phyloP scores from a whole-genome alignment of 2,329 filamentous ascomycete genomes.

The Lanzia echinophila region DNA sequence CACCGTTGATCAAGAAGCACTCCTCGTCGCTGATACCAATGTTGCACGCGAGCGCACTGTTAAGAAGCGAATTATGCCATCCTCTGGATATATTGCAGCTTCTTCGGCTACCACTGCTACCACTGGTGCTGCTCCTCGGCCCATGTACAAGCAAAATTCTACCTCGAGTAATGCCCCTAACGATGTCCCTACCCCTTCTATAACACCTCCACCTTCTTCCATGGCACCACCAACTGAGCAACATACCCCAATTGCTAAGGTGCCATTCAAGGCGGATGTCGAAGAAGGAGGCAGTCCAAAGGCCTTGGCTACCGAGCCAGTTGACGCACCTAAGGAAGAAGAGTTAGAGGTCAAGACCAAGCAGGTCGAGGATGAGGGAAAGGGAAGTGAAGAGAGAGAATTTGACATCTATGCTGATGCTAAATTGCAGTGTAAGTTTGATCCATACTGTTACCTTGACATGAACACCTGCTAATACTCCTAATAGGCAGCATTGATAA shows the following conservation, averaged over 20 bases:
- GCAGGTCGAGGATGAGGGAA: constrained; percentile 68
- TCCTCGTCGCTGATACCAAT: constrained; percentile 79
- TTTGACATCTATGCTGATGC: constrained; percentile 94
- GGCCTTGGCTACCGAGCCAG: constrained; percentile 66
- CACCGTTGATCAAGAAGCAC: constrained; percentile 93
- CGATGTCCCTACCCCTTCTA: constrained; percentile 62
- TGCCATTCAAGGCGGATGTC: constrained; percentile 69
- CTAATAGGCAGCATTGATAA: constrained; percentile 83
- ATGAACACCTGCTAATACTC: constrained; percentile 29
- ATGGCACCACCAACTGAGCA: constrained; percentile 31
- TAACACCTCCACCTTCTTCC: constrained; percentile 46
- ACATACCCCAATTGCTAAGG: constrained; percentile 44
- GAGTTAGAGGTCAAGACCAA: constrained; percentile 50
- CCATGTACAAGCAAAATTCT: constrained; percentile 48
- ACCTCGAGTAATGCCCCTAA: constrained; percentile 37
- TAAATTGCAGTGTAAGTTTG: constrained; percentile 70
- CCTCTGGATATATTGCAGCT: constrained; percentile 33
- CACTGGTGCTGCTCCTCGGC: constrained; percentile 47
- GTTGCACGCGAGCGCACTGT: constrained; percentile 53
- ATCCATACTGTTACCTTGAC: not conserved
- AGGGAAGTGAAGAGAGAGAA: constrained; percentile 66
- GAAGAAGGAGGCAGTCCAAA: constrained; percentile 75
- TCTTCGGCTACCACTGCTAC: constrained; percentile 46
- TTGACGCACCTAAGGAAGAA: constrained; percentile 51
- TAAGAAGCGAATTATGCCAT: constrained; percentile 64